phyloP scores from a whole-genome alignment of 352 stramenopile genomes.

The Globisporangium splendens region DNA sequence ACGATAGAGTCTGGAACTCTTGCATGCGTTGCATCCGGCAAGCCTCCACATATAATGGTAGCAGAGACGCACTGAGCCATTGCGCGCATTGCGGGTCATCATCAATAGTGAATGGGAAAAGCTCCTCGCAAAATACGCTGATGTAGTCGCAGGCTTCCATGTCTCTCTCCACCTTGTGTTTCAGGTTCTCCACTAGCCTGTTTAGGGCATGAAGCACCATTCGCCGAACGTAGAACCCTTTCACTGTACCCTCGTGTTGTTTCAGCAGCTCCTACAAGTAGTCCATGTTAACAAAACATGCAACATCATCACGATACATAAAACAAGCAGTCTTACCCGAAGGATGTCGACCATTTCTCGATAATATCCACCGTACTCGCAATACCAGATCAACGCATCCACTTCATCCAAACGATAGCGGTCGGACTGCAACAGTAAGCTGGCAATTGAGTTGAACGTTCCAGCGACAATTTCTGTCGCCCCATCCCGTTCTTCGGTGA shows the following conservation, averaged over 20 bases:
- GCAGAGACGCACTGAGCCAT: constrained; percentile 62
- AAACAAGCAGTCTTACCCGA: constrained; percentile 20
- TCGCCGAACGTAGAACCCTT: constrained; percentile 54
- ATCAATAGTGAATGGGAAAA: constrained; percentile 64
- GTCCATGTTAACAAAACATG: not conserved
- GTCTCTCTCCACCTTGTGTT: constrained; percentile 67
- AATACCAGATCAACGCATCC: constrained; percentile 62
- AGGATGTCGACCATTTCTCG: constrained; percentile 52
- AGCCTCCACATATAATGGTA: constrained; percentile 71
- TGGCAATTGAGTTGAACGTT: constrained; percentile 55
- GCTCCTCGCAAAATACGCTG: constrained; percentile 48
- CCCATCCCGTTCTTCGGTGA: constrained; percentile 48
- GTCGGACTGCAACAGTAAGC: constrained; percentile 51
- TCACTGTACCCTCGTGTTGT: constrained; percentile 17
- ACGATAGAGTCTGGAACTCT: constrained; percentile 56
- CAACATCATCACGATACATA: not conserved
- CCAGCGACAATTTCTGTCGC: constrained; percentile 62
- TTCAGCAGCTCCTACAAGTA: constrained; percentile 28
- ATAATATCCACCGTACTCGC: constrained; percentile 35
- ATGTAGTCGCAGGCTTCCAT: constrained; percentile 62
- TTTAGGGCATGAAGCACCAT: constrained; percentile 77
- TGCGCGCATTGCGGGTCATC: constrained; percentile 71
- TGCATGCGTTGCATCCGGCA: constrained; percentile 50
- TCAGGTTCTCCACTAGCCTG: constrained; percentile 70
- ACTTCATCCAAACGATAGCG: constrained; percentile 61